Conservation (phyloP, 495 filamentous ascomycete genomes). For the Trichoderma parareesei region DNA sequence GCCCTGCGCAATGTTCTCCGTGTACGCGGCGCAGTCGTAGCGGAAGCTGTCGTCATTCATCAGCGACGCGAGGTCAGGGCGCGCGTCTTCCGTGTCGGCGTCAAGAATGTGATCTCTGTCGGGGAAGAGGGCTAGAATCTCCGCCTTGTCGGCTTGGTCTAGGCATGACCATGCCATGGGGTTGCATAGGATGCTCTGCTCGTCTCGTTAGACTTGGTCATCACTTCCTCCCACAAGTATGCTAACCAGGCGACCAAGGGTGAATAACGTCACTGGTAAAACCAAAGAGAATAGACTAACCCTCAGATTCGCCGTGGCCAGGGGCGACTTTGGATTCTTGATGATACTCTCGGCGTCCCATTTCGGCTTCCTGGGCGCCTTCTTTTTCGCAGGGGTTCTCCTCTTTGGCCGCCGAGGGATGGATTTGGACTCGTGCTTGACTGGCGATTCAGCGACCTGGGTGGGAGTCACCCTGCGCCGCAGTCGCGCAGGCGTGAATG, state of each 20-base stretch:
- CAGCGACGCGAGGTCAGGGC: constrained; percentile 29
- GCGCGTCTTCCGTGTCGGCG: constrained; percentile 23
- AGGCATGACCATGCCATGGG: constrained; percentile 52
- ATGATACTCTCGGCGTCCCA: constrained; percentile 40
- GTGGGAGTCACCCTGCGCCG: background rate
- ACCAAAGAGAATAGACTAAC: constrained; percentile 29
- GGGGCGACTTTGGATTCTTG: constrained; percentile 46
- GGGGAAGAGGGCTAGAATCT: constrained; percentile 50
- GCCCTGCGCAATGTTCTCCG: constrained; percentile 51
- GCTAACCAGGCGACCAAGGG: too few relatives aligned
- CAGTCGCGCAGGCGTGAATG: background rate
- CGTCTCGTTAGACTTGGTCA: constrained; percentile 12
- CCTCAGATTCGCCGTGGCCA: constrained; percentile 48
- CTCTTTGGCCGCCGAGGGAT: constrained; percentile 13
- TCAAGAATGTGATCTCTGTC: constrained; percentile 31
- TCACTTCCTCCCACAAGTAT: background rate
- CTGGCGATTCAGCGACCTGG: background rate
- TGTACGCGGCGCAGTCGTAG: constrained; percentile 33
- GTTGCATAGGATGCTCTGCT: constrained; percentile 47
- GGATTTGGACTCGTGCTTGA: background rate
- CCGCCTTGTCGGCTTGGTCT: constrained; percentile 44
- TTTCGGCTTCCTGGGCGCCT: constrained; percentile 16
- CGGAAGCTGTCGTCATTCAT: constrained; percentile 38
- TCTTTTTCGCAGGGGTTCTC: constrained; percentile 16
- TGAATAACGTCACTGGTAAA: background rate